Conservation (phyloP, 164 flowering plant species). For the Echeveria elegans region DNA sequence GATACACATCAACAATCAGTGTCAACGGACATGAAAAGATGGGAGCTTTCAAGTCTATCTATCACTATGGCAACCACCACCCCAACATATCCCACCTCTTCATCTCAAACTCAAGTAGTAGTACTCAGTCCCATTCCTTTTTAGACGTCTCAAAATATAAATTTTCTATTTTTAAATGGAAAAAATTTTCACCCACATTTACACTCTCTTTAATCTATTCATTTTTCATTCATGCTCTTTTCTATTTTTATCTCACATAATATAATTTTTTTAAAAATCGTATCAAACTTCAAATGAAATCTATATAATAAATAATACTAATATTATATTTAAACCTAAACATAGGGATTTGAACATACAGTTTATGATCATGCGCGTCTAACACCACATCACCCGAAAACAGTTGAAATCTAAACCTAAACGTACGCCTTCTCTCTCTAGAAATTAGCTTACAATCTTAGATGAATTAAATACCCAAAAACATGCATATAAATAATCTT, state of each 20-base stretch:
- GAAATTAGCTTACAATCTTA: neutral
- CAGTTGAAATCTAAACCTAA: neutral
- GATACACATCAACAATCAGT: constrained; percentile 56
- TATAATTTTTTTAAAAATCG: no score
- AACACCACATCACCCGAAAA: neutral
- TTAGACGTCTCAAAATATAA: no score
- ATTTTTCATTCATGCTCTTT: no score
- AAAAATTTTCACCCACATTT: no score
- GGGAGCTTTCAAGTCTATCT: constrained; percentile 78
- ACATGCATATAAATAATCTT: neutral
- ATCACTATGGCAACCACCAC: constrained; percentile 67
- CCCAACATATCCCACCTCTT: neutral
- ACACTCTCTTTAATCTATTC: no score
- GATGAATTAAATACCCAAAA: no score
- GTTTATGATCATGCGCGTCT: neutral
- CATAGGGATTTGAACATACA: neutral
- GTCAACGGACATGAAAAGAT: constrained; percentile 89
- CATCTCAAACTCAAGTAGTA: neutral
- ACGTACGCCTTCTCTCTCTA: neutral
- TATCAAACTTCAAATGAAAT: no score
- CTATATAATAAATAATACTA: no score
- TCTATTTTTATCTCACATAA: no score
- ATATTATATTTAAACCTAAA: neutral
- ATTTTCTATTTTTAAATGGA: no score
- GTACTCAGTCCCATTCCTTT: no score